phyloP scores from a whole-genome alignment of 768 basidiomycete genomes.

The Hydnomerulius pinastri region DNA sequence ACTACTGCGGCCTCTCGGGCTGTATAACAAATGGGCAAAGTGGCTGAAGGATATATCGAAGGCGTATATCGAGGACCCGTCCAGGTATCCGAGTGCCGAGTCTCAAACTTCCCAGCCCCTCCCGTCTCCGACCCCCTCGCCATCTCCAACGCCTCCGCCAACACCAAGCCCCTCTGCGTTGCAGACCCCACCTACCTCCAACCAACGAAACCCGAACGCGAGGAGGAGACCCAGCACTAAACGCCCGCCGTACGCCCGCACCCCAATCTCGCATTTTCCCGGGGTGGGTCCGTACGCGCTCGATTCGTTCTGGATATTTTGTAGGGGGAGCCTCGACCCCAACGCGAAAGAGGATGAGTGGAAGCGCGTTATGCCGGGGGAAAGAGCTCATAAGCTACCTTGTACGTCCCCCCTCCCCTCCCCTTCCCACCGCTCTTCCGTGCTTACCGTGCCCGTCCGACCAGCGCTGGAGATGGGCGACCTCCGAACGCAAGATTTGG shows the following conservation, averaged over 20 bases:
- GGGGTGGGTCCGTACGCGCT: conserved; percentile 72
- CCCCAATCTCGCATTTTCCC: conserved; percentile 57
- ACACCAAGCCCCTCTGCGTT: neutral
- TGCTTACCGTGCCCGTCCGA: neutral
- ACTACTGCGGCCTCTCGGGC: conserved; percentile 56
- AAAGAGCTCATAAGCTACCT: conserved; percentile 71
- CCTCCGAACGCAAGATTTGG: conserved; percentile 53
- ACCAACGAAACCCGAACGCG: neutral
- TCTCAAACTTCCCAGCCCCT: conserved; percentile 30
- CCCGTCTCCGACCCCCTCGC: neutral
- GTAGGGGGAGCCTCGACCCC: conserved; percentile 17
- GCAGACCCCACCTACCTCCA: neutral
- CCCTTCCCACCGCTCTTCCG: neutral
- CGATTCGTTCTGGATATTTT: conserved; percentile 78
- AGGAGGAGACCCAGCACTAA: neutral
- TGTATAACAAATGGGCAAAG: conserved; percentile 55
- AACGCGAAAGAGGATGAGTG: conserved; percentile 43
- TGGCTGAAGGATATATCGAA: conserved; percentile 57
- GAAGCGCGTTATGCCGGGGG: conserved; percentile 60
- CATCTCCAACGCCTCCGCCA: neutral
- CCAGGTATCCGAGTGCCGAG: conserved; percentile 18
- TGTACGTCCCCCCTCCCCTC: conserved; percentile 41
- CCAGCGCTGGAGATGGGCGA: conserved; percentile 77
- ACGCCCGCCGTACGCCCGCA: conserved; percentile 41
- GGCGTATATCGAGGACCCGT: conserved; percentile 50